These are phyloP conservation scores for Sphagnum contortum DNA, from an alignment of 225 moss, liverwort and hornwort genomes.

Conservation along the genomic window DNA sequence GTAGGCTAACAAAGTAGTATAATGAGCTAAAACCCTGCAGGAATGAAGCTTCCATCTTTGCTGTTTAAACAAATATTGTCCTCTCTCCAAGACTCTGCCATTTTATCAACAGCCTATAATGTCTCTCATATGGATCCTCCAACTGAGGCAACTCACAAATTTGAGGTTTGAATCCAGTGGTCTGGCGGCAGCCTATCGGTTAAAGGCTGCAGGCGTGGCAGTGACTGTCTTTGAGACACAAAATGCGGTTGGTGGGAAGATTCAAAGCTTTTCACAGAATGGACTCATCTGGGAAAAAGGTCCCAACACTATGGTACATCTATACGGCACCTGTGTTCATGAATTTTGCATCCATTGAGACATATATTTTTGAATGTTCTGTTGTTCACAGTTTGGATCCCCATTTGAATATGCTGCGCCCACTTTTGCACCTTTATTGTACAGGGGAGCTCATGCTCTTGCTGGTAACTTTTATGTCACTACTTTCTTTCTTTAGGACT, in stretches of 20 bases:
- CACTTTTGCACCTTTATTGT: too few species aligned
- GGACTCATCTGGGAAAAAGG: constrained; percentile 76
- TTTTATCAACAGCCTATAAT: too few species aligned
- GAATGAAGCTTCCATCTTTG: too few species aligned
- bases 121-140: too few species aligned
- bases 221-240: constrained; percentile 73
- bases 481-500: constrained; percentile 6
- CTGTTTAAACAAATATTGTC: too few species aligned
- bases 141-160: too few species aligned
- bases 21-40: too few species aligned
- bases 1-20: neutral
- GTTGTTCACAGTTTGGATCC: neutral
- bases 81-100: too few species aligned
- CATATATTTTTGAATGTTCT: neutral
- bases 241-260: constrained; percentile 54
- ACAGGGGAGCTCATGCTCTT: too few species aligned
- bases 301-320: constrained; percentile 68
- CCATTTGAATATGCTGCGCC: constrained; percentile 4
- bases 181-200: constrained; percentile 68
- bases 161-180: constrained; percentile 34
- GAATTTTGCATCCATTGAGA: neutral
- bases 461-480: constrained; percentile 7
- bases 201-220: constrained; percentile 50
- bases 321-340: neutral
- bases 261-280: constrained; percentile 53